Evolutionary conservation across 2,329 filamentous ascomycete species (phyloP).

Genomic region (Colletotrichum costaricense): DNA sequence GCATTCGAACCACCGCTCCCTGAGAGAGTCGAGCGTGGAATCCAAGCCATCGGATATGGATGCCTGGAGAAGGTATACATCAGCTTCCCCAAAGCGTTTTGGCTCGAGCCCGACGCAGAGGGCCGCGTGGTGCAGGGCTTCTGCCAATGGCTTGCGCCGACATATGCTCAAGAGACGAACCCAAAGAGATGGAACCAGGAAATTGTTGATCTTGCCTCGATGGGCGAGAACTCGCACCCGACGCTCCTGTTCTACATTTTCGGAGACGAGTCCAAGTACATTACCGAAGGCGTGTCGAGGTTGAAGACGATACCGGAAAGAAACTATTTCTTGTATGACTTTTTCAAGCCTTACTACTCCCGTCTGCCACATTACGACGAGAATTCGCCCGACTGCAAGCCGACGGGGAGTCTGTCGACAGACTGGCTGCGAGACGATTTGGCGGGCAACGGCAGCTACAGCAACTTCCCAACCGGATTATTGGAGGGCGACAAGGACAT

Average conservation of each 20-base stretch:
- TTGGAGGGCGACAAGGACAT: slow-evolving; percentile 79
- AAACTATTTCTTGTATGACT: slow-evolving; percentile 67
- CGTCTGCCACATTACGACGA: slow-evolving; percentile 75
- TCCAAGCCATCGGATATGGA: slow-evolving; percentile 75
- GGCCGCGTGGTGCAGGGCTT: slow-evolving; percentile 70
- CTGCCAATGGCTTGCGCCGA: slow-evolving; percentile 79
- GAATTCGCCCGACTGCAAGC: slow-evolving; percentile 66
- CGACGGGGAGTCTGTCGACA: slow-evolving; percentile 74
- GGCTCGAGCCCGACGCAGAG: slow-evolving; percentile 61
- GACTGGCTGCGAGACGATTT: slow-evolving; percentile 83
- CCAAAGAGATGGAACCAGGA: slow-evolving; percentile 79
- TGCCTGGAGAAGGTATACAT: slow-evolving; percentile 78
- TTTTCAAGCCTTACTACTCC: slow-evolving; percentile 84
- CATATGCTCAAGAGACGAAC: slow-evolving; percentile 72
- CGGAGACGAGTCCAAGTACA: slow-evolving; percentile 68
- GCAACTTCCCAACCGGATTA: slow-evolving; percentile 84
- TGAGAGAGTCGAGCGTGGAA: slow-evolving; percentile 66
- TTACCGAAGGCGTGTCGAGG: slow-evolving; percentile 59
- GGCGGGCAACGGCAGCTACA: slow-evolving; percentile 85
- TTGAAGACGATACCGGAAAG: slow-evolving; percentile 58
- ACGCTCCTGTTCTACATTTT: slow-evolving; percentile 88
- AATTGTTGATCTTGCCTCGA: slow-evolving; percentile 79
- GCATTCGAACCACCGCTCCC: slow-evolving; percentile 73
- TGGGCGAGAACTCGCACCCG: slow-evolving; percentile 74
- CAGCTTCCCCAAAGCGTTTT: slow-evolving; percentile 81